Percentiles rank a stretch among this genome's conserved stretches.
phyloP scores from a whole-genome alignment of 1,139 yeast genomes.

The Lizanozyma gosingica region DNA sequence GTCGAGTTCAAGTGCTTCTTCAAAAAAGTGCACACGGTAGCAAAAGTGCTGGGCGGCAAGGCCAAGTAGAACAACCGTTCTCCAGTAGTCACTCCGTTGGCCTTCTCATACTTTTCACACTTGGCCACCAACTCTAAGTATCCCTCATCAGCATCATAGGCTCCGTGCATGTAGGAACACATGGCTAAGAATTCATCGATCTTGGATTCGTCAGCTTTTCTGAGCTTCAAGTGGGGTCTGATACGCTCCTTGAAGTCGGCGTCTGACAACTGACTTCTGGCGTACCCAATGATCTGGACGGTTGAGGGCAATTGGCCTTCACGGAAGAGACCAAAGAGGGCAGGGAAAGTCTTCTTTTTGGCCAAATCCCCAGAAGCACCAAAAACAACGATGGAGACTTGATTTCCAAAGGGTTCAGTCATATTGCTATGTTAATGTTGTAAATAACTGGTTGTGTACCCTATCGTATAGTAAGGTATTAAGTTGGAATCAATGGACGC shows the following conservation, averaged over 20 bases:
- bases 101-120: conserved; percentile 52
- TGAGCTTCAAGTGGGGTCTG: conserved; percentile 52
- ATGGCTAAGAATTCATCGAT: conserved; percentile 57
- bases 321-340: conserved; percentile 62
- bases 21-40: conserved; percentile 65
- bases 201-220: conserved; percentile 29
- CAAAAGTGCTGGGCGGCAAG: conserved; percentile 88
- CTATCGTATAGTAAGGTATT: too few species aligned
- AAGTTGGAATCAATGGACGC: too few species aligned
- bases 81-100: conserved; percentile 35
- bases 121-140: conserved; percentile 46
- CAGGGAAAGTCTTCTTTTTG: conserved; percentile 89
- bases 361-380: conserved; percentile 98
- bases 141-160: conserved; percentile 74
- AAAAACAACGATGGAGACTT: conserved; percentile 73
- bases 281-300: conserved; percentile 81
- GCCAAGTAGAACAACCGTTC: conserved; percentile 88
- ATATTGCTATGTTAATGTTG: neutral
- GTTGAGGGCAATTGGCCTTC: conserved; percentile 70
- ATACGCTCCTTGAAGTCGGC: conserved; percentile 64
- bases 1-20: conserved; percentile 61
- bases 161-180: conserved; percentile 64
- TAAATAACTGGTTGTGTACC: too few species aligned
- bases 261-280: conserved; percentile 65
- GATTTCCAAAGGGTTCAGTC: conserved; percentile 38